phyloP scores from a whole-genome alignment of 306 rosid genomes.

The Fagus sylvatica region DNA sequence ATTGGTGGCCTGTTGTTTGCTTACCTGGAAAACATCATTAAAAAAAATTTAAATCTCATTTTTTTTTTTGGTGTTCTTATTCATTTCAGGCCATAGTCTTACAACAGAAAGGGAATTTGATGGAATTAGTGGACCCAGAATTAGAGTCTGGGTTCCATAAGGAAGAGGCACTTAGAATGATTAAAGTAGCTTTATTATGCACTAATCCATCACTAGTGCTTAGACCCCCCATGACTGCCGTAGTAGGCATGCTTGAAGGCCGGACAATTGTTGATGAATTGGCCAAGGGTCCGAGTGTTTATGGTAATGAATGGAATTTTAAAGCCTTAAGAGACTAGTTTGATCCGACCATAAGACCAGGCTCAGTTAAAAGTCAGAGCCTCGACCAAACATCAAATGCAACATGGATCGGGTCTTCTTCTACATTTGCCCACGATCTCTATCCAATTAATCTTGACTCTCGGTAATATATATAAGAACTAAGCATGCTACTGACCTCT shows the following conservation, averaged over 20 bases:
- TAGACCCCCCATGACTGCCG: conserved; percentile 68
- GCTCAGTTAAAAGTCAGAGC: neutral
- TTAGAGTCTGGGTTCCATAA: conserved; percentile 40
- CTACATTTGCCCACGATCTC: conserved; percentile 1
- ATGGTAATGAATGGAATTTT: conserved; percentile 39
- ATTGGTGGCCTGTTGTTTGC: too few relatives aligned
- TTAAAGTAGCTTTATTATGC: conserved; percentile 59
- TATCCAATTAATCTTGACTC: neutral
- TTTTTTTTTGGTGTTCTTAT: neutral
- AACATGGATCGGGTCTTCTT: conserved; percentile 12
- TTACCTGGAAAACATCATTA: too few relatives aligned
- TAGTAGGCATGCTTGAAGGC: conserved; percentile 67
- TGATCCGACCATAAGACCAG: neutral
- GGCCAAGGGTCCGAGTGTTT: conserved; percentile 21
- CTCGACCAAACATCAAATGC: neutral
- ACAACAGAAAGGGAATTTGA: conserved; percentile 31
- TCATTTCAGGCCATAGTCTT: conserved; percentile 31
- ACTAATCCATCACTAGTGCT: conserved; percentile 40
- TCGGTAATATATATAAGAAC: too few relatives aligned
- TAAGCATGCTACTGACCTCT: too few relatives aligned
- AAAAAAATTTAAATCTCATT: too few relatives aligned
- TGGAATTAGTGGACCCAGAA: conserved; percentile 55
- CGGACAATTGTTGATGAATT: conserved; percentile 37
- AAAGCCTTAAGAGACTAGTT: conserved; percentile 33
- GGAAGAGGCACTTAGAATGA: conserved; percentile 39